Evolutionary conservation across 2,329 filamentous ascomycete species (phyloP).

Genomic region (Westerdykella sp.): DNA sequence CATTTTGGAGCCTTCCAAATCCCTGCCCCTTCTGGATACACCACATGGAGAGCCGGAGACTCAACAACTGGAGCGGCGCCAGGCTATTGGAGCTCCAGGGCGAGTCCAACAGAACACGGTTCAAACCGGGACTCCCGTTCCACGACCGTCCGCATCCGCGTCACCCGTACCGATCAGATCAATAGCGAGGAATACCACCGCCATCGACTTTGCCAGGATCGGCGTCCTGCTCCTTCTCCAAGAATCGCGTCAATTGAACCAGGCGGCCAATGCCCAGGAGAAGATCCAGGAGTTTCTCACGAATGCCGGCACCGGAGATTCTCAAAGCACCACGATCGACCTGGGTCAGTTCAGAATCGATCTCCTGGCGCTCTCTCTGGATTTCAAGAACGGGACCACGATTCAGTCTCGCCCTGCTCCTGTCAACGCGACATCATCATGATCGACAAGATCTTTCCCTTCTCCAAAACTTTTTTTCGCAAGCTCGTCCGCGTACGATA

Average conservation of each 20-base stretch:
- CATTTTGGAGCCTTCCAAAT: conserved; percentile 16
- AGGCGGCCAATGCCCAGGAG: conserved; percentile 41
- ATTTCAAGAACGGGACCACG: conserved; percentile 30
- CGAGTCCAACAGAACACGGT: conserved; percentile 20
- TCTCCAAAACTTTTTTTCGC: background rate
- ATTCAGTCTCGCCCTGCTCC: conserved; percentile 11
- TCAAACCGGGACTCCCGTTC: conserved; percentile 7
- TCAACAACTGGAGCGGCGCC: conserved; percentile 13
- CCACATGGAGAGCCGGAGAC: conserved; percentile 13
- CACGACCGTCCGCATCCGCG: conserved; percentile 8
- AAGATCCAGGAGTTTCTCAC: conserved; percentile 36
- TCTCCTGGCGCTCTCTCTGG: conserved; percentile 25
- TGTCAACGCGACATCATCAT: conserved; percentile 3
- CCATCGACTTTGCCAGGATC: conserved; percentile 43
- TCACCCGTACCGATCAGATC: conserved; percentile 20
- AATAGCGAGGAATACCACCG: conserved; percentile 31
- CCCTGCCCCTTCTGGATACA: conserved; percentile 19
- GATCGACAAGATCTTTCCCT: background rate
- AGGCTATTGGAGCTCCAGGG: conserved; percentile 29
- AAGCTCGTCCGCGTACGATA: background rate
- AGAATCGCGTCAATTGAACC: conserved; percentile 34
- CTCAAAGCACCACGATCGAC: conserved; percentile 19
- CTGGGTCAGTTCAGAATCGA: conserved; percentile 28
- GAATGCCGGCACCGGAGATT: conserved; percentile 23
- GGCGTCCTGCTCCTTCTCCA: conserved; percentile 44